Conservation (phyloP, 2,329 filamentous ascomycete genomes). For the Coleophoma crateriformis region DNA sequence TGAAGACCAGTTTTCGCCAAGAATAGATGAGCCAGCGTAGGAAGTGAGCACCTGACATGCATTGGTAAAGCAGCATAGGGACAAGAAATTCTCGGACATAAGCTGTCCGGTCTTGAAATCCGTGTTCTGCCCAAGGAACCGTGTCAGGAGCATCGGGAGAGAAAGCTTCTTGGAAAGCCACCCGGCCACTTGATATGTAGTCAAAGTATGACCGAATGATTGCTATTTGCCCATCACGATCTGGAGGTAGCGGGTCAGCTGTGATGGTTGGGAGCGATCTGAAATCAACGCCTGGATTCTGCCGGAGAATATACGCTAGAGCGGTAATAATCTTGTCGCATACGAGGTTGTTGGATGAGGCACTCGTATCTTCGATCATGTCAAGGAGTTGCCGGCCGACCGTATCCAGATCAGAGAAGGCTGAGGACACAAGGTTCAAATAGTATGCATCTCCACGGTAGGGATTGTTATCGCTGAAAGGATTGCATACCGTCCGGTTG, state of each 20-base stretch:
- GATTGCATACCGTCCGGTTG: background rate
- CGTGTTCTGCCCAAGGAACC: background rate
- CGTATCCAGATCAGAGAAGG: background rate
- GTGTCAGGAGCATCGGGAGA: background rate
- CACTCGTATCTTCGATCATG: background rate
- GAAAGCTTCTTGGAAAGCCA: background rate
- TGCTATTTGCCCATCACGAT: background rate
- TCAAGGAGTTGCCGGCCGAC: background rate
- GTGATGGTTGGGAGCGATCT: background rate
- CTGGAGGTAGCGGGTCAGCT: background rate
- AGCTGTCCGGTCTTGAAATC: background rate
- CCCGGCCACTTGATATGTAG: background rate
- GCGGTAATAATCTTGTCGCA: background rate
- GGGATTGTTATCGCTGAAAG: background rate
- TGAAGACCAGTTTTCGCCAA: background rate
- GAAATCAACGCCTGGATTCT: background rate
- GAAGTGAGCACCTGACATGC: background rate
- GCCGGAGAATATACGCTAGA: background rate
- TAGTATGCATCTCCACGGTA: background rate
- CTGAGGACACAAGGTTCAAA: background rate
- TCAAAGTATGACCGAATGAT: conserved; percentile 1
- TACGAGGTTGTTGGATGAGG: background rate
- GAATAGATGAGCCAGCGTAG: background rate
- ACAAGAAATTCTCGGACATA: background rate
- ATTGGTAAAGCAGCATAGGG: background rate